phyloP scores from a whole-genome alignment of 2,329 filamentous ascomycete species.

The Cercospora berteroae region DNA sequence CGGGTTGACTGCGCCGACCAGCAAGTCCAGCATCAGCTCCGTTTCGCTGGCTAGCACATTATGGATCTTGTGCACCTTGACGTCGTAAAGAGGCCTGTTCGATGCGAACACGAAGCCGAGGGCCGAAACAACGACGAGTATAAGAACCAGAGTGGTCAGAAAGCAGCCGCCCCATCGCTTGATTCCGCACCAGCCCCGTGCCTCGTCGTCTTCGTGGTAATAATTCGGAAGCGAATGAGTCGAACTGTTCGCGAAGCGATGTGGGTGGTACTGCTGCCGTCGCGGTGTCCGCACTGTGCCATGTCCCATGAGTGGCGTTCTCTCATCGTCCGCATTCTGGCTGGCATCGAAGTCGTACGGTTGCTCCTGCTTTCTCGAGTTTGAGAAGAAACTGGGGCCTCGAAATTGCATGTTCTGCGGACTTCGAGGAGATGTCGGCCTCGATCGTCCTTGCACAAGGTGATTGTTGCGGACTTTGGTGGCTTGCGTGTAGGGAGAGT shows the following conservation, averaged over 20 bases:
- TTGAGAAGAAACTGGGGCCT: conserved; percentile 36
- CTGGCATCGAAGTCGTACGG: conserved; percentile 72
- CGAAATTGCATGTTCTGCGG: conserved; percentile 51
- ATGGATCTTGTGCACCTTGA: conserved; percentile 75
- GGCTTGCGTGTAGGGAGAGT: conserved; percentile 72
- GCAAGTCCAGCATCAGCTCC: conserved; percentile 89
- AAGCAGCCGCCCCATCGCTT: conserved; percentile 67
- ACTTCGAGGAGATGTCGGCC: conserved; percentile 65
- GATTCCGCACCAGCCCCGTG: conserved; percentile 10
- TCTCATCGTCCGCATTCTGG: conserved; percentile 81
- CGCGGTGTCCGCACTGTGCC: conserved; percentile 29
- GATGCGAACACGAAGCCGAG: conserved; percentile 88
- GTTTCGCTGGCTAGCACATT: conserved; percentile 92
- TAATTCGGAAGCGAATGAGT: conserved; percentile 42
- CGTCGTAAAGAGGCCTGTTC: conserved; percentile 78
- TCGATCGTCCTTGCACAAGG: conserved; percentile 46
- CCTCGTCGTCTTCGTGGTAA: conserved; percentile 41
- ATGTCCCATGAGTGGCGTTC: conserved; percentile 69
- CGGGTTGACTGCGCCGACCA: conserved; percentile 84
- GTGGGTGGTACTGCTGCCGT: conserved; percentile 29
- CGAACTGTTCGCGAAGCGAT: conserved; percentile 58
- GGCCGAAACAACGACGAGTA: conserved; percentile 78
- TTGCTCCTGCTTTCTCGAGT: conserved; percentile 56
- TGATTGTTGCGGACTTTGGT: conserved; percentile 61
- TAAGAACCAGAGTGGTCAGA: conserved; percentile 75